Percentiles rank a stretch among this genome's conserved stretches.
These are phyloP conservation scores for Colletotrichum salicis DNA, from an alignment of 2,329 filamentous ascomycete genomes.

Conservation along the genomic window DNA sequence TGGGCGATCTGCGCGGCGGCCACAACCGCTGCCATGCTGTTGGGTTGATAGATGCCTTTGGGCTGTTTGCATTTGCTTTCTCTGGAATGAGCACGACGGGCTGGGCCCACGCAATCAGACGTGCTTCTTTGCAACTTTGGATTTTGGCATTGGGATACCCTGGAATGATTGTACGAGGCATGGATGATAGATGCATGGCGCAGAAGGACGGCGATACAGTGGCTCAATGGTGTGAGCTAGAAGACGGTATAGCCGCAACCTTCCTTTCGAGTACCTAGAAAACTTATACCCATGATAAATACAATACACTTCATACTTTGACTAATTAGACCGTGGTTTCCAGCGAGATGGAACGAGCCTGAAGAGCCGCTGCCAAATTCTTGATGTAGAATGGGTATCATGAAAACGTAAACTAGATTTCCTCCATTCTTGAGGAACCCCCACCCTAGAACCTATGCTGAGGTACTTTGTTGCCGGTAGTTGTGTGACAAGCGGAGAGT, in stretches of 20 bases:
- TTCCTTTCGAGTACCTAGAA: constrained; percentile 26
- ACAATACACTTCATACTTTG: neutral
- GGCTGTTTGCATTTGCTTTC: neutral
- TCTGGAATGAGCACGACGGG: constrained; percentile 15
- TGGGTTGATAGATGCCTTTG: constrained; percentile 2
- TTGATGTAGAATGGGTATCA: neutral
- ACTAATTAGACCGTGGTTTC: neutral
- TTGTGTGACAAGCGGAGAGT: neutral
- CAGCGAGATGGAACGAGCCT: neutral
- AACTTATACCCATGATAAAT: constrained; percentile 15
- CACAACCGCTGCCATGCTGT: neutral
- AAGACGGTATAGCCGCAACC: neutral
- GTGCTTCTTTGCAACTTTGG: constrained; percentile 19
- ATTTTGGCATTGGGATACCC: constrained; percentile 35
- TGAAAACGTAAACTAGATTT: no score
- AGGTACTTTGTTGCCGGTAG: no score
- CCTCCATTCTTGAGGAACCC: no score
- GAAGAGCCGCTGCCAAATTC: neutral
- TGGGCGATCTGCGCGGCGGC: constrained; percentile 15
- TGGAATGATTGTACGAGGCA: constrained; percentile 29
- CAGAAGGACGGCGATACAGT: constrained; percentile 21
- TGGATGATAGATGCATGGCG: constrained; percentile 36
- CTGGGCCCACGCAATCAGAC: constrained; percentile 28
- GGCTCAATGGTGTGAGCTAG: constrained; percentile 5
- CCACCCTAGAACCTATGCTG: no score